Evolutionary conservation across 2,329 filamentous ascomycete genomes (phyloP).

Genomic region (Cadophora gregata): DNA sequence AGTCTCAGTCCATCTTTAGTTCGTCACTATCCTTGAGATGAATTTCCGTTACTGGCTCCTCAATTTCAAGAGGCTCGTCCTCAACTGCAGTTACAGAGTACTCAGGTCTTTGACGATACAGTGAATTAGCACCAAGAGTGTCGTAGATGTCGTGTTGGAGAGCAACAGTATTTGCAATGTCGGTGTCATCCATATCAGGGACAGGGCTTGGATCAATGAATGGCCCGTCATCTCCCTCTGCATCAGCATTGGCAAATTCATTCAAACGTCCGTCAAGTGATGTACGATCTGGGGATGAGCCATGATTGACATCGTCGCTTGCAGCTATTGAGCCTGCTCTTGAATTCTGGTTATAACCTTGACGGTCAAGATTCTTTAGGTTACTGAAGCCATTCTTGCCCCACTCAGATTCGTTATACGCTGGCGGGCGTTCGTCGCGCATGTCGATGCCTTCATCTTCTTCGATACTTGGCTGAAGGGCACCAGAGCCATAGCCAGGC

Average conservation of each 20-base stretch:
- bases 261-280: constrained; percentile 33
- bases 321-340: constrained; percentile 39
- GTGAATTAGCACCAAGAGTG: constrained; percentile 5
- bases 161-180: constrained; percentile 29
- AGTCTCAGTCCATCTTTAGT: constrained; percentile 38
- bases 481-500: constrained; percentile 33
- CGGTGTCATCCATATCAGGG: constrained; percentile 39
- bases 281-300: constrained; percentile 40
- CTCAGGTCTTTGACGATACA: constrained; percentile 15
- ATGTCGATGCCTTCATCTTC: constrained; percentile 44
- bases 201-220: constrained; percentile 38
- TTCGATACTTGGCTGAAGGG: constrained; percentile 40
- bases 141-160: constrained; percentile 32
- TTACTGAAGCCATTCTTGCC: constrained; percentile 6
- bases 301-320: constrained; percentile 42
- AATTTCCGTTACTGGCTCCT: constrained; percentile 42
- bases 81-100: constrained; percentile 26
- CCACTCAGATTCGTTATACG: constrained; percentile 18
- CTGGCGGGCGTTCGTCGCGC: constrained; percentile 24
- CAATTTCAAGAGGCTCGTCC: constrained; percentile 34
- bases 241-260: constrained; percentile 38
- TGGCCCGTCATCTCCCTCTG: constrained; percentile 32
- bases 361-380: constrained; percentile 30
- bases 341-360: constrained; percentile 33
- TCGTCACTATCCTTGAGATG: constrained; percentile 43